Conservation (phyloP, 768 basidiomycete genomes). For the Collybia nuda region DNA sequence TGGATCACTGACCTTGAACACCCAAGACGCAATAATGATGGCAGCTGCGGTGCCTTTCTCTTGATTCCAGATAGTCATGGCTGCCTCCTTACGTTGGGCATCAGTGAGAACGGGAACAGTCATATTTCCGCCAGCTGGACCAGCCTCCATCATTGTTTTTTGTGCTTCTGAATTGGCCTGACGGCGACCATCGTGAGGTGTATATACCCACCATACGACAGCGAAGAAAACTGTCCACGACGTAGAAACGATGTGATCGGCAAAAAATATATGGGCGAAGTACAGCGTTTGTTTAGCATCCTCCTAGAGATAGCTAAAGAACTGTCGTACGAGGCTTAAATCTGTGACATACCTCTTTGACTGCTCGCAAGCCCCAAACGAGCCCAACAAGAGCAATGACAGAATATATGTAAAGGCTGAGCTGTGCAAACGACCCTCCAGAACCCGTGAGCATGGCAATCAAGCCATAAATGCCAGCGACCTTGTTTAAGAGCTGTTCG, state of each 20-base stretch:
- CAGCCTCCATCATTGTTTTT: constrained; percentile 73
- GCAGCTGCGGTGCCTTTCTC: constrained; percentile 82
- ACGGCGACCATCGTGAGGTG: constrained; percentile 86
- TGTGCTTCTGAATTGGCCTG: constrained; percentile 87
- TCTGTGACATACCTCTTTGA: constrained; percentile 67
- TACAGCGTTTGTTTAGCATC: constrained; percentile 80
- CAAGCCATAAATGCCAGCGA: constrained; percentile 95
- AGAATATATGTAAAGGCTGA: constrained; percentile 93
- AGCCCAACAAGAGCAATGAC: constrained; percentile 77
- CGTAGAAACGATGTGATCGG: constrained; percentile 89
- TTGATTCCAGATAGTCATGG: constrained; percentile 82
- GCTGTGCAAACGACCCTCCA: constrained; percentile 90
- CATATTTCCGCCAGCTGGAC: constrained; percentile 26
- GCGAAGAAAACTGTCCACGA: constrained; percentile 93
- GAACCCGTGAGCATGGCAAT: constrained; percentile 88
- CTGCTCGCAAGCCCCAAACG: constrained; percentile 85
- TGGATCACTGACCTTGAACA: constrained; percentile 68
- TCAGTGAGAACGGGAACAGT: constrained; percentile 57
- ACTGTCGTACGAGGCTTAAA: constrained; percentile 8
- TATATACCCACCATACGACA: constrained; percentile 87
- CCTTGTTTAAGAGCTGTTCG: constrained; percentile 79
- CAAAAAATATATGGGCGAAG: constrained; percentile 89
- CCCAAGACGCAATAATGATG: constrained; percentile 82
- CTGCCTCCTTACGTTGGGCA: constrained; percentile 68
- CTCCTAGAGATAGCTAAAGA: constrained; percentile 59